A percentile compares a stretch with the other conserved stretches of the same genome.
phyloP scores from a whole-genome alignment of 768 basidiomycete species.

The Pulveroboletus sp. region DNA sequence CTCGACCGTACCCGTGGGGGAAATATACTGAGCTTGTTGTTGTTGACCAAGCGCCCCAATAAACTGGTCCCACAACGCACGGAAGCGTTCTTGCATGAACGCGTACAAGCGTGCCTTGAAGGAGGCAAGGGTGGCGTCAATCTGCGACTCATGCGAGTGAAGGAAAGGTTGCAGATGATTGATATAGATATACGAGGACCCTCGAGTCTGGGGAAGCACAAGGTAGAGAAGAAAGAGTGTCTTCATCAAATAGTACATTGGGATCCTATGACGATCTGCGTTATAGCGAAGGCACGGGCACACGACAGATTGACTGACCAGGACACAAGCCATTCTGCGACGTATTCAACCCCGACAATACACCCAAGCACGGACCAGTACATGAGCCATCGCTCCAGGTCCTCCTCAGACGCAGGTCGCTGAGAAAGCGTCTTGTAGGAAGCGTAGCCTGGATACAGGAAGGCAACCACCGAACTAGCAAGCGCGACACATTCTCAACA shows the following conservation, averaged over 20 bases:
- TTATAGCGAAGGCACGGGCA: constrained; percentile 6
- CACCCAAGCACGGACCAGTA: constrained; percentile 92
- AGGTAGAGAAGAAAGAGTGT: constrained; percentile 85
- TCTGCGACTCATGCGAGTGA: constrained; percentile 73
- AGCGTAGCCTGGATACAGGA: constrained; percentile 91
- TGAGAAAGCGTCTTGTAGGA: constrained; percentile 93
- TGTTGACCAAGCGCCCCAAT: constrained; percentile 46
- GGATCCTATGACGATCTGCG: constrained; percentile 56
- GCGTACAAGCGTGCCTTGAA: constrained; percentile 54
- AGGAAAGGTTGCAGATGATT: constrained; percentile 82
- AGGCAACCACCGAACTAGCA: constrained; percentile 64
- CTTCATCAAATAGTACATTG: constrained; percentile 83
- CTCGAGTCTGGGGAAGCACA: constrained; percentile 84
- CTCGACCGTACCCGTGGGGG: constrained; percentile 19
- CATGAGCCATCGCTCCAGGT: constrained; percentile 93
- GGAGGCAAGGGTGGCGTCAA: constrained; percentile 74
- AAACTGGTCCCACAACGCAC: constrained; percentile 64
- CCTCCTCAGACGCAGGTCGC: constrained; percentile 78
- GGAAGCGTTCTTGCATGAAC: constrained; percentile 61
- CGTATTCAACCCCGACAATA: constrained; percentile 75
- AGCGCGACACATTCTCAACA: neutral
- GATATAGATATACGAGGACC: constrained; percentile 81
- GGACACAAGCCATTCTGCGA: constrained; percentile 82
- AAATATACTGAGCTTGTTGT: constrained; percentile 23
- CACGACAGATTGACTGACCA: constrained; percentile 52